These are phyloP conservation scores for Acacia concinna DNA, from an alignment of 331 rosid genomes.

Conservation along the genomic window DNA sequence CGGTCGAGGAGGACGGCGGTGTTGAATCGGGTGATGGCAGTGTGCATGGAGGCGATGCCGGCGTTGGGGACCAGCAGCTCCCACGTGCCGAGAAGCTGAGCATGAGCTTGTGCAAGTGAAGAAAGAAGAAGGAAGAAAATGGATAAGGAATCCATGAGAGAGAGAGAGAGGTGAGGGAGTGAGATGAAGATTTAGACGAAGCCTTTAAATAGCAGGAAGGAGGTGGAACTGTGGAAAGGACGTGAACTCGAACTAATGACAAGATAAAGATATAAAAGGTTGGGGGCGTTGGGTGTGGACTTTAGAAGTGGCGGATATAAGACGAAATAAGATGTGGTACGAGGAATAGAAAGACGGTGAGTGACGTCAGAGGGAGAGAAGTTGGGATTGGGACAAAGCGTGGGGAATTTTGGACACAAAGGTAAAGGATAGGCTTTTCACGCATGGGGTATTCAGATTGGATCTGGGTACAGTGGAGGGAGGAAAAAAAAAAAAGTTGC, in stretches of 20 bases:
- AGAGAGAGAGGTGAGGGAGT: not conserved
- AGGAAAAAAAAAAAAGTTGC: too few species aligned
- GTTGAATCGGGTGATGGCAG: constrained; percentile 85
- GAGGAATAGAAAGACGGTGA: not conserved
- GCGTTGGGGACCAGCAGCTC: constrained; percentile 64
- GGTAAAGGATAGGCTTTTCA: too few species aligned
- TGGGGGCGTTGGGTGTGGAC: not conserved
- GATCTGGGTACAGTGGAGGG: too few species aligned
- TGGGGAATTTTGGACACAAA: constrained; percentile 17
- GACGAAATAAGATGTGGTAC: not conserved
- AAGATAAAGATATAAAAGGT: not conserved
- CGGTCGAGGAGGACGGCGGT: constrained; percentile 89
- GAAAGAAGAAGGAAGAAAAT: not conserved
- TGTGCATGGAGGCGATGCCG: constrained; percentile 92
- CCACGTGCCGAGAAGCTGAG: constrained; percentile 89
- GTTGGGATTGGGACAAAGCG: not conserved
- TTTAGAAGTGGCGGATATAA: not conserved
- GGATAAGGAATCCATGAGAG: constrained; percentile 26
- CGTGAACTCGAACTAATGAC: not conserved
- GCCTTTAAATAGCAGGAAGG: constrained; percentile 27
- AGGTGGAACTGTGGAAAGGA: not conserved
- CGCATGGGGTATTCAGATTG: too few species aligned
- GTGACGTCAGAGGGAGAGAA: not conserved
- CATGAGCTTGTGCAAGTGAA: constrained; percentile 21
- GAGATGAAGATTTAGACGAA: not conserved